Base-by-base conservation (phyloP, 441 rosid species). In the Corymbia citriodora region DNA sequence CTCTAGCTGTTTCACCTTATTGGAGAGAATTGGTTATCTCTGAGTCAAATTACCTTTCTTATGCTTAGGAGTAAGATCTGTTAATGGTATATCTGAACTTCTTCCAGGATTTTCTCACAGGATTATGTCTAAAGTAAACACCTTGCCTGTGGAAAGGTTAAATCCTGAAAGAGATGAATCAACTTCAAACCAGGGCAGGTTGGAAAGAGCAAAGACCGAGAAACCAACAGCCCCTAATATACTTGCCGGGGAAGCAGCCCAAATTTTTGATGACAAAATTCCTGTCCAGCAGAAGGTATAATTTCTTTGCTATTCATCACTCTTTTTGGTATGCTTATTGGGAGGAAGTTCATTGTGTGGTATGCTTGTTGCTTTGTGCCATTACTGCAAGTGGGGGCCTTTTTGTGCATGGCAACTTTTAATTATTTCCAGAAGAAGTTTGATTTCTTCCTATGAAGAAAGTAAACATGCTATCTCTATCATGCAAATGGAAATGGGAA, bases 181-280 rank as follows among this genome's bases (percentile, higher is more conserved):
- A 72, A 68, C 93, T 87, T 92, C 95, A 79, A 88, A 92, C 90
- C 93, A 92, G 61, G 94, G 92, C 92, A 94, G 93, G 93, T 92
- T 96, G 90, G 96, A 91, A 89, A 96, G 94, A 92, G 95, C 97
- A 59, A 98, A 95, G 95, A 96, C 96, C 33, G 99, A 96, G 93
- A 93, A 93, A 89, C 96, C 91, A 29, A 95, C 92, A 89, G 94
- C 90, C 91, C 93, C 87, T 61, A 95, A 93, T 93, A 90, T 98
- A 88, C 96, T 95, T 91, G 95, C 97, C 23, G 94, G 94, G 92
- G 98, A 97, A 90, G 98, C 99, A 40, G 98, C 97, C 53, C 95
- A 95, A 94, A 94, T 98, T 70, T 97, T 95, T 90, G 95, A 96
- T 94, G 94, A 94, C 88, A 97, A 92, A 90, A 92, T 97, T 90